These are phyloP conservation scores for Ramaria sp. DNA, from an alignment of 768 basidiomycete genomes.

Conservation along the genomic window DNA sequence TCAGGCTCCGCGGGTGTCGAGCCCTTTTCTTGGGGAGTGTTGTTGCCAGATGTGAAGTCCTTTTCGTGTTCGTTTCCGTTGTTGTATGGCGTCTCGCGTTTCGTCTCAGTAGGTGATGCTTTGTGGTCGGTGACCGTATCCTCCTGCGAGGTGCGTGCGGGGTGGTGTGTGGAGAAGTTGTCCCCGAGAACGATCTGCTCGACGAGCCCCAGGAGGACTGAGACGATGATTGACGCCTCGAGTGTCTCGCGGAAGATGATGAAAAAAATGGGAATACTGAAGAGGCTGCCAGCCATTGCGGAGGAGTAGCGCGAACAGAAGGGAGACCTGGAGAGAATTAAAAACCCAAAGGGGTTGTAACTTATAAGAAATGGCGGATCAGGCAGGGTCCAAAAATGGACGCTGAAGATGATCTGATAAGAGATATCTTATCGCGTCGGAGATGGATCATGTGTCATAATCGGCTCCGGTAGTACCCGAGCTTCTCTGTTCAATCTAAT, in stretches of 20 bases:
- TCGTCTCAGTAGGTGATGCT: conserved; percentile 9
- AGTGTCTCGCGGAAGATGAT: conserved; percentile 93
- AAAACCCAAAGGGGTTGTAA: too few species aligned
- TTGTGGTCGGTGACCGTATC: not conserved
- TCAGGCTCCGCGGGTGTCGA: conserved; percentile 29
- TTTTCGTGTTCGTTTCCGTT: conserved; percentile 11
- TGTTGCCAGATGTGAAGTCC: conserved; percentile 1
- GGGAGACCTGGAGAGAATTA: conserved; percentile 4
- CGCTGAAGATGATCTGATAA: conserved; percentile 7
- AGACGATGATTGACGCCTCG: conserved; percentile 87
- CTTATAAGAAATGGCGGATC: too few species aligned
- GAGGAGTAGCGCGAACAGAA: conserved; percentile 2
- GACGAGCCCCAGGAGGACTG: conserved; percentile 85
- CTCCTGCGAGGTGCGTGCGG: conserved; percentile 8
- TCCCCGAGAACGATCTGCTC: conserved; percentile 57
- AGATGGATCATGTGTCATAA: too few species aligned
- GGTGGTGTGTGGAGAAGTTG: not conserved
- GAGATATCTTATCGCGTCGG: not conserved
- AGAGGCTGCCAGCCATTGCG: conserved; percentile 61
- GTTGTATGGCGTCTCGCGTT: conserved; percentile 8
- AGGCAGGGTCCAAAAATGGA: not conserved
- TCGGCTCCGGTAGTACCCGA: too few species aligned
- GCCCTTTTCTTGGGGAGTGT: conserved; percentile 19
- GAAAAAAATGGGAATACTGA: conserved; percentile 91
- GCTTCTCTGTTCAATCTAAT: too few species aligned